Conservation (phyloP, 2,329 filamentous ascomycete genomes). For the Canariomyces notabilis region DNA sequence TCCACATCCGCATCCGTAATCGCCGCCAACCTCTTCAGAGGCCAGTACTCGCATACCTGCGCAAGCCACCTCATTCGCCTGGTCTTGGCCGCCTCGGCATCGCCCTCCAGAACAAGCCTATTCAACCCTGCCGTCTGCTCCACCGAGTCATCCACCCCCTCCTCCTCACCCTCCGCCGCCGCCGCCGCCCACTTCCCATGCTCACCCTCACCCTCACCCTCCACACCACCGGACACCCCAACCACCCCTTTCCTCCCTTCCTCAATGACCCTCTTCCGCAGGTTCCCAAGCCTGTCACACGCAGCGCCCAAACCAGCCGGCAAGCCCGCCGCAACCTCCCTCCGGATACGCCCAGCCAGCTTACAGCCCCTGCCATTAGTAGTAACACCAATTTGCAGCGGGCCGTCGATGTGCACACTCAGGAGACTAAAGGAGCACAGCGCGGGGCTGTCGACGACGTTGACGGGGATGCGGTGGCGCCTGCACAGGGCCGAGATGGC, state of each 20-base stretch:
- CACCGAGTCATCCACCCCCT: conserved; percentile 52
- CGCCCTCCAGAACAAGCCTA: conserved; percentile 68
- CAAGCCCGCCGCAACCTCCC: conserved; percentile 78
- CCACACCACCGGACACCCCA: too few relatives aligned
- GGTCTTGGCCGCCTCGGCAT: conserved; percentile 68
- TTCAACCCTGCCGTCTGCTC: conserved; percentile 84
- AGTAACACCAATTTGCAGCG: conserved; percentile 89
- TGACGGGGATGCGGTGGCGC: conserved; percentile 80
- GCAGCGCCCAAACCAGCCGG: conserved; percentile 71
- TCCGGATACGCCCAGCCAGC: conserved; percentile 78
- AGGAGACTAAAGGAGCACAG: conserved; percentile 88
- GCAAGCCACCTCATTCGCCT: conserved; percentile 87
- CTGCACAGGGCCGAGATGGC: conserved; percentile 72
- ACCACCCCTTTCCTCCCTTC: too few relatives aligned
- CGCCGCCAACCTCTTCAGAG: conserved; percentile 71
- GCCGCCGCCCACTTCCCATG: conserved; percentile 31
- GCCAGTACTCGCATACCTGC: conserved; percentile 99
- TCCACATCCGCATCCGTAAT: conserved; percentile 79
- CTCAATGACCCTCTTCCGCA: conserved; percentile 66
- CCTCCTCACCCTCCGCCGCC: conserved; percentile 37
- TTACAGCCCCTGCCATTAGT: conserved; percentile 95
- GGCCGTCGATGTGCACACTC: conserved; percentile 83
- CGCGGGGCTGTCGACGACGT: conserved; percentile 80
- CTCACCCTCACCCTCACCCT: too few relatives aligned
- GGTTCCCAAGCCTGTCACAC: conserved; percentile 69